Base-by-base conservation (phyloP, 176 grass and related monocot genomes). In the Chloris gayana region DNA sequence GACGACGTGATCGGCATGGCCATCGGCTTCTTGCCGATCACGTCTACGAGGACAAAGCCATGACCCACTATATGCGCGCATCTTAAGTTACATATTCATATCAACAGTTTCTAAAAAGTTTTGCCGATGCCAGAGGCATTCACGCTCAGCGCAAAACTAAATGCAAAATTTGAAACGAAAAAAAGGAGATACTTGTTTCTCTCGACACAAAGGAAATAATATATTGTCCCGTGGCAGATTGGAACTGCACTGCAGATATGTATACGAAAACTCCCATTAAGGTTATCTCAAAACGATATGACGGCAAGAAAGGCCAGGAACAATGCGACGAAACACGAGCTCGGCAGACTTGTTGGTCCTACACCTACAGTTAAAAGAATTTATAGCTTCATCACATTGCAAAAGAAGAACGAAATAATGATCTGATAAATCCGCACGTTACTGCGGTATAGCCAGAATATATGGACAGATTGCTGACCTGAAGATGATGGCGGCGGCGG, bases 401-500 rank as follows among this genome's bases (percentile, higher is more conserved):
- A 21, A 30, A n/a, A 59, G 2, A 22, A 21, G 9, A 24, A 57
- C n/a, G 22, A 57, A 2, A 24, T 10, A 57, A 11, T 57, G 9
- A 14, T 61, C 24, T 4, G 58, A 63, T n/a, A n/a, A n/a, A n/a
- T 63, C 31, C 5, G 62, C 14, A 34, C 15, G 21, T 34, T 2
- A 17, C 25, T 71, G 41, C 24, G 7, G 6, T 3, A 18, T 27
- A 70, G 17, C 41, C 46, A 63, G 15, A 47, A 5, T 27, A 27
- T 0, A 45, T 3, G 35, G 54, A 68, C n/a, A 11, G 8, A 58
- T 44, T 66, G 21, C 58, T 83, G 17, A 88, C 86, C 80, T 4
- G 85, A 87, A 1, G 68, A 39, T 27, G 27, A 31, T 18, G 84
- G 18, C 3, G 67, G 44, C 22, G 72, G 39, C 10, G 34, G 79